These are phyloP conservation scores for Quercus cerris DNA, from an alignment of 306 rosid species.

Conservation along the genomic window DNA sequence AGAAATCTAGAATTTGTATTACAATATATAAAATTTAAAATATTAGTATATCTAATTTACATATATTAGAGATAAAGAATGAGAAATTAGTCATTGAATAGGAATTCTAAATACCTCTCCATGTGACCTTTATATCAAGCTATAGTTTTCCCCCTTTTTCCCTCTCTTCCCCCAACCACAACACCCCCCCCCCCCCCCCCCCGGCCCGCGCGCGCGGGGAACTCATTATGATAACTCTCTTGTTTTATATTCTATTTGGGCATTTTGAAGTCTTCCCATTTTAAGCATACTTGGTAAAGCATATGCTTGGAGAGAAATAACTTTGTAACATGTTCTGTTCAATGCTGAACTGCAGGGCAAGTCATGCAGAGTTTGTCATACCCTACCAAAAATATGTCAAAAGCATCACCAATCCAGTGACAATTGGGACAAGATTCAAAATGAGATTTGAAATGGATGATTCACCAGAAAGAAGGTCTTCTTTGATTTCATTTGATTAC, in stretches of 20 bases:
- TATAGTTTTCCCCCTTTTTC: neutral
- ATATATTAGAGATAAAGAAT: neutral
- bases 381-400: slow-evolving; percentile 69
- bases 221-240: neutral
- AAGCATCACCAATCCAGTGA: slow-evolving; percentile 66
- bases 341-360: slow-evolving; percentile 59
- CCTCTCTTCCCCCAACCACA: no score
- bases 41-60: neutral
- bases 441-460: slow-evolving; percentile 92
- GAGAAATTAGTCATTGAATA: neutral
- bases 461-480: slow-evolving; percentile 87
- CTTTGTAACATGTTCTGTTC: slow-evolving; percentile 9
- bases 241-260: neutral
- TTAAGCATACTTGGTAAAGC: neutral
- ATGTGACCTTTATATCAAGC: neutral
- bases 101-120: neutral
- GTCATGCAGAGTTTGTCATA: slow-evolving; percentile 87
- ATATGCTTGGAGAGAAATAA: slow-evolving; percentile 5
- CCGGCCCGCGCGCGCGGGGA: neutral
- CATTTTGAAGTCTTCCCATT: neutral
- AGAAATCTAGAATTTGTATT: neutral
- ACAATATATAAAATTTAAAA: neutral
- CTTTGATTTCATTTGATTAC: slow-evolving; percentile 3
- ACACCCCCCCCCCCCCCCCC: no score
- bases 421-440: slow-evolving; percentile 81